Percentiles rank a stretch among this genome's conserved stretches.
Evolutionary conservation across 2,329 filamentous ascomycete genomes (phyloP).

Genomic region (Orbilia blumenaviensis): DNA sequence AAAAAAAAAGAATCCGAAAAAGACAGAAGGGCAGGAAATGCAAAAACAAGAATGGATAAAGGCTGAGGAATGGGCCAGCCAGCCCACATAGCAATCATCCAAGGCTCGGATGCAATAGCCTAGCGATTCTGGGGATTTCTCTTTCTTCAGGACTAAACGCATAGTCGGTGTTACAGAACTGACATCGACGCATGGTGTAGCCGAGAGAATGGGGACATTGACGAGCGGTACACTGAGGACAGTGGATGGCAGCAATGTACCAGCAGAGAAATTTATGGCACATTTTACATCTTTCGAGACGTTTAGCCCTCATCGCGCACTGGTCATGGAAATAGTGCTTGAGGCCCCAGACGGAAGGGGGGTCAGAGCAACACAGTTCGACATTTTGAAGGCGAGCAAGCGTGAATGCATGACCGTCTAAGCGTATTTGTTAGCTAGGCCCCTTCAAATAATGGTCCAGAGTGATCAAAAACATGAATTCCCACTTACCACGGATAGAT

Average conservation of each 20-base stretch:
- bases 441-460: no score
- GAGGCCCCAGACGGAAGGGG: background rate
- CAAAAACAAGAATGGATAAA: no score
- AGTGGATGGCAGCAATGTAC: conserved; percentile 3
- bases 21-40: no score
- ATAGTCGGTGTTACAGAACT: conserved; percentile 31
- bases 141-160: conserved; percentile 12
- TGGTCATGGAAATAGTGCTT: conserved; percentile 41
- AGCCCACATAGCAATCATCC: no score
- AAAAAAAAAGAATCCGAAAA: no score
- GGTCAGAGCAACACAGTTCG: conserved; percentile 29
- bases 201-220: conserved; percentile 21
- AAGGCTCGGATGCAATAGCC: background rate
- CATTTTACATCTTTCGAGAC: background rate
- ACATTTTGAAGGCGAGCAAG: background rate
- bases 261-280: conserved; percentile 27
- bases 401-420: background rate
- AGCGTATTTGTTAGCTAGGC: background rate
- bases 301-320: background rate
- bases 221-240: conserved; percentile 1
- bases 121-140: background rate
- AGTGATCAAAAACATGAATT: background rate
- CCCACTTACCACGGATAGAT: background rate
- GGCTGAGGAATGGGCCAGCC: no score
- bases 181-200: conserved; percentile 13